Evolutionary conservation across 768 basidiomycete genomes (phyloP), one percentile per base, ranked within the genome.

Genomic region (Mycena latifolia): DNA sequence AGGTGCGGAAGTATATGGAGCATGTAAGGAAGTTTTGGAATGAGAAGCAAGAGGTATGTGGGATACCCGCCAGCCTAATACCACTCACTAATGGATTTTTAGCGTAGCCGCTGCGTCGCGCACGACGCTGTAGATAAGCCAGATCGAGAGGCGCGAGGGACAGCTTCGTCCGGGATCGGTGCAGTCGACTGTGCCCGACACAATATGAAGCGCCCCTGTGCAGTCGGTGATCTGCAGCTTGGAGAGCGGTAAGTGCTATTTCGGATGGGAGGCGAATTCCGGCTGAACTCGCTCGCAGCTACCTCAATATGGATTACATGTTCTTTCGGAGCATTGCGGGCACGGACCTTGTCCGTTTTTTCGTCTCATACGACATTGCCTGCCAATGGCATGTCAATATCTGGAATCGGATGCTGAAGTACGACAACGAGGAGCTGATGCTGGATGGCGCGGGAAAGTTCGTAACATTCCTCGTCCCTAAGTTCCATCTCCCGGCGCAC

Each of bases 281-380:
- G 17, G n/a, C 17, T 12, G 27, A 17, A 25, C 18, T 35, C 22
- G n/a, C 17, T 5, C 14, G 18, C 28, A 66, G 72, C 31, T 66
- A 73, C 58, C 22, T 69, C 33, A 68, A 72, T 33, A 64, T 73
- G 72, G 77, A 78, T 43, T 76, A 70, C 46, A 60, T 77, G 14
- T 69, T 75, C 27, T 46, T 68, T 1, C 73, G 71, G 8, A 70
- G 65, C 51, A 33, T 77, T 0, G 24, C 14, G 0, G 68, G 67
- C 2, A 62, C 63, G n/a, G n/a, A n/a, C n/a, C n/a, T n/a, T n/a
- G n/a, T n/a, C n/a, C n/a, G n/a, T n/a, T n/a, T n/a, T n/a, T 31
- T 14, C 47, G 6, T 63, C 66, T 0, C n/a, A 35, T 3, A 18
- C 28, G 74, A 69, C 57, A 43, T 12, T 52, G 61, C 25, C 73